Evolutionary conservation across 805 yeast genomes (phyloP), one percentile per base, ranked within the genome.

Genomic region (Candida namnaoensis): DNA sequence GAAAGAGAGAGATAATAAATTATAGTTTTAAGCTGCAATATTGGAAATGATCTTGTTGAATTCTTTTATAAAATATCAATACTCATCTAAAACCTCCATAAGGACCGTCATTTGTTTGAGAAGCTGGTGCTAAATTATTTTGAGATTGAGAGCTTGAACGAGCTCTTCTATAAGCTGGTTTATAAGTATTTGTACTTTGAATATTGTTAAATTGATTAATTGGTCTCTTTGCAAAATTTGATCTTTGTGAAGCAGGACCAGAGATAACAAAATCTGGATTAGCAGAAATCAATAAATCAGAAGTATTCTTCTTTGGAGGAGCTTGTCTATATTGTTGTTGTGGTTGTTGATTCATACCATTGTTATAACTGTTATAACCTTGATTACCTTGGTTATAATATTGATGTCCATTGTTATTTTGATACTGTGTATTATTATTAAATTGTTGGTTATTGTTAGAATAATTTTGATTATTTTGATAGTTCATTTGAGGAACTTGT

Each of bases 191-290:
- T 8, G 49, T 34, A 11, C 49, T 49, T 14, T 50, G 39, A 12
- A 52, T 38, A 19, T 40, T 12, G 13, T 34, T 32, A 44, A 47
- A 42, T 42, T 46, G 35, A 40, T 38, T 36, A 30, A 41, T 39
- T 24, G 49, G 41, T n/a, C 35, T 43, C 25, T 43, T 41, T 14
- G 10, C 8, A 13, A 32, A 37, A 1, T 37, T 19, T 34, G 41
- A 34, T 23, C 40, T 47, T 26, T 42, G 44, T 28, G 44, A 42
- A n/a, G 56, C 50, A 4, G 52, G 50, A 4, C 57, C 59, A 15
- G 50, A 49, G 34, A 12, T 40, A 23, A 53, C 47, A 49, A 75
- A 73, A 48, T 74, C 77, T 25, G 80, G 80, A 47, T 72, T 75
- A 40, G 66, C 64, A 35, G 66, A 62, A 41, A 76, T 54, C 44